Conservation (phyloP, 306 rosid species). For the Oemleria cerasiformis region DNA sequence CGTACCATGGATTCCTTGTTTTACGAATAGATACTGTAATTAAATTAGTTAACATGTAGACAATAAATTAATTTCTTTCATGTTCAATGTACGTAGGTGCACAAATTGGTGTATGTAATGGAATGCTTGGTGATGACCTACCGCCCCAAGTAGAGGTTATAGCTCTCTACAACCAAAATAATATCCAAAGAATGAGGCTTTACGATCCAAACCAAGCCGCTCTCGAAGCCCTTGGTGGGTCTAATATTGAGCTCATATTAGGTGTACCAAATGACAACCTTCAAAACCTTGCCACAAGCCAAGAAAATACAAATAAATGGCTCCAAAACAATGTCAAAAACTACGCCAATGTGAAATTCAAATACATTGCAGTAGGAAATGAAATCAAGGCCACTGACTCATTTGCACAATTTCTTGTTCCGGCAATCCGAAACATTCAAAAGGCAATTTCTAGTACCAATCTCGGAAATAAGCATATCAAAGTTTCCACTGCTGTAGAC, state of each 20-base stretch:
- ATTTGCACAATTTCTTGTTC: constrained; percentile 20
- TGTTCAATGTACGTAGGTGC: constrained; percentile 21
- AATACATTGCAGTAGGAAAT: constrained; percentile 24
- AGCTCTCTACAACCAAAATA: constrained; percentile 29
- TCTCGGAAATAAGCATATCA: constrained; percentile 7
- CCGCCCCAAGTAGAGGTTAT: constrained; percentile 25
- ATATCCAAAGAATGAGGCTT: constrained; percentile 27
- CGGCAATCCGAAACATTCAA: constrained; percentile 21
- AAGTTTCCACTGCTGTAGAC: constrained; percentile 22
- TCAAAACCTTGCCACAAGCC: constrained; percentile 15
- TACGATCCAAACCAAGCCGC: constrained; percentile 26
- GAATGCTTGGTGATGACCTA: constrained; percentile 22
- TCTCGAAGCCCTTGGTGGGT: constrained; percentile 27
- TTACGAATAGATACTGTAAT: too few species aligned
- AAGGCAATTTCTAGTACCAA: neutral
- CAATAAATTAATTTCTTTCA: too few species aligned
- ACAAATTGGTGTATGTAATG: constrained; percentile 31
- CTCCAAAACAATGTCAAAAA: constrained; percentile 22
- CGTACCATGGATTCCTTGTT: too few species aligned
- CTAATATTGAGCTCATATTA: constrained; percentile 28
- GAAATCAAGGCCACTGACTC: neutral
- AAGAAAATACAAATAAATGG: constrained; percentile 9
- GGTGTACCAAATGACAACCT: constrained; percentile 19
- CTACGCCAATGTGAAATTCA: too few species aligned
- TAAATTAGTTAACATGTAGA: too few species aligned